A percentile compares a stretch with the other conserved stretches of the same genome.
Conservation (phyloP, 1,284 basidiomycete species). For the Golubevia sp. region DNA sequence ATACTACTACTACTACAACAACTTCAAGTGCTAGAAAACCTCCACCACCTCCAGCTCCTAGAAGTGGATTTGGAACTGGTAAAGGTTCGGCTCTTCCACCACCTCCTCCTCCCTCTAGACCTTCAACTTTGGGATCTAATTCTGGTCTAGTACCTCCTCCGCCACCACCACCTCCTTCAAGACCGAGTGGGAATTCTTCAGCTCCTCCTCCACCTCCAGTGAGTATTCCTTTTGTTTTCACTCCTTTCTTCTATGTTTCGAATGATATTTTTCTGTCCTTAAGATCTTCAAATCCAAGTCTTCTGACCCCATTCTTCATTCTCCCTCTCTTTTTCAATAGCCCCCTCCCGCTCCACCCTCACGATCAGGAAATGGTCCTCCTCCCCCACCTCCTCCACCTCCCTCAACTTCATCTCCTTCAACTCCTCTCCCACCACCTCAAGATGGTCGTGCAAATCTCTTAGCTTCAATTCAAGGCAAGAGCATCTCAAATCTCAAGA, state of each 20-base stretch:
- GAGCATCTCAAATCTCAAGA: slow-evolving; percentile 74
- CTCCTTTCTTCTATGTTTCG: no score
- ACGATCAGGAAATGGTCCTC: slow-evolving; percentile 5
- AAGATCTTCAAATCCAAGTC: no score
- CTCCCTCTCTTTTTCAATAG: no score
- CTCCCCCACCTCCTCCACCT: slow-evolving; percentile 13
- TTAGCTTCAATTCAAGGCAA: slow-evolving; percentile 74
- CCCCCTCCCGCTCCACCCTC: slow-evolving; percentile 33
- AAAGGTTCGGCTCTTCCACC: slow-evolving; percentile 54
- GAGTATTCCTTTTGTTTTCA: no score
- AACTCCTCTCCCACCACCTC: slow-evolving; percentile 6
- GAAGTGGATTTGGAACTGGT: background rate
- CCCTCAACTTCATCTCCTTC: slow-evolving; percentile 9
- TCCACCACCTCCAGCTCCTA: slow-evolving; percentile 35
- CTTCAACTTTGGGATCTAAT: slow-evolving; percentile 54
- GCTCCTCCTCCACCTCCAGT: slow-evolving; percentile 57
- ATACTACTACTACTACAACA: slow-evolving; percentile 30
- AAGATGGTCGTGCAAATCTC: slow-evolving; percentile 65
- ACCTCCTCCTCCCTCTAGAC: slow-evolving; percentile 62
- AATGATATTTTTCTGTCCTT: no score
- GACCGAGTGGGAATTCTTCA: slow-evolving; percentile 28
- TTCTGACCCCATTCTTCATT: no score
- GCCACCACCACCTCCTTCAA: slow-evolving; percentile 24
- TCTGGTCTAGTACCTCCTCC: slow-evolving; percentile 62
- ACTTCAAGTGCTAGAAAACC: slow-evolving; percentile 24